phyloP scores from a whole-genome alignment of 129 eudicot species.

The Cynara cardunculus region DNA sequence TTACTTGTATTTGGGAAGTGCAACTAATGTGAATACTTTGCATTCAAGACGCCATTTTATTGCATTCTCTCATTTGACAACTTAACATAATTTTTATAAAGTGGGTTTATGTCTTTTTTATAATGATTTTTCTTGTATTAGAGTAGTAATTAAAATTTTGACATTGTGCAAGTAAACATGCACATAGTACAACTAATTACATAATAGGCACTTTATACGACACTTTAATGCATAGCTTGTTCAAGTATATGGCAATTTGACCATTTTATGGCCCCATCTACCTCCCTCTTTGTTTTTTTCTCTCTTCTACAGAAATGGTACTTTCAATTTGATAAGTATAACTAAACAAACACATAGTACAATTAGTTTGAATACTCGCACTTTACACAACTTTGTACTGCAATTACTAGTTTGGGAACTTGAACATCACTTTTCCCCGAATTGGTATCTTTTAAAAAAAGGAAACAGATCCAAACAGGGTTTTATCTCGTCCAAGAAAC shows the following conservation, averaged over 20 bases:
- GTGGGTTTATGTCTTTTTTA: neutral
- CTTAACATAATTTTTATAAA: neutral
- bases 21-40: neutral
- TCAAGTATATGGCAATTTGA: neutral
- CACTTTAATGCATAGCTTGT: neutral
- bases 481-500: too few species aligned
- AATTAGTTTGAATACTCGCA: neutral
- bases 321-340: neutral
- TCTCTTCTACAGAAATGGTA: neutral
- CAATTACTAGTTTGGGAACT: neutral
- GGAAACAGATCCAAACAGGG: neutral
- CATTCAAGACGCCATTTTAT: neutral
- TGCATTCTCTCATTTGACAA: neutral
- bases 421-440: neutral
- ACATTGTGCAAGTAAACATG: neutral
- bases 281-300: neutral
- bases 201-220: neutral
- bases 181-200: neutral
- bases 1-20: neutral
- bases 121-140: neutral
- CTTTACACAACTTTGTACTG: neutral
- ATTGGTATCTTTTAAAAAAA: neutral
- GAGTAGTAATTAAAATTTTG: neutral
- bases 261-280: neutral
- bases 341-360: neutral